Evolutionary conservation across 495 filamentous ascomycete genomes (phyloP).

Genomic region (Jackrogersella minutella): DNA sequence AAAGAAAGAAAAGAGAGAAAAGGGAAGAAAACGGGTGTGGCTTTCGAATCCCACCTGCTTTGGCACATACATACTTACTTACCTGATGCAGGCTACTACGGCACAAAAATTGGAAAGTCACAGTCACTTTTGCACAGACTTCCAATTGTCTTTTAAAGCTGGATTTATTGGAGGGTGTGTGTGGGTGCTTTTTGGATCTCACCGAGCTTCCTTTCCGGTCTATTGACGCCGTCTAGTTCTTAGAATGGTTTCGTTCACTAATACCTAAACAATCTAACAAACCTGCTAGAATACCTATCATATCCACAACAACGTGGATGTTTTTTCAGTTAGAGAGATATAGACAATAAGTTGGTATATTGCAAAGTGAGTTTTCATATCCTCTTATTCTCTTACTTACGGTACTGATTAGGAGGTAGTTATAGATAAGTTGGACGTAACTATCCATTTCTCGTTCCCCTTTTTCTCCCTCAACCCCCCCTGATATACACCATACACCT

Average conservation of each 20-base stretch:
- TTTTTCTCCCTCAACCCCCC: not conserved
- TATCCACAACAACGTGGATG: too few species aligned
- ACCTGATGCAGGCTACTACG: constrained; percentile 16
- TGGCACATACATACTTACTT: constrained; percentile 11
- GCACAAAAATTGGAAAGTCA: constrained; percentile 33
- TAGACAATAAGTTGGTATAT: not conserved
- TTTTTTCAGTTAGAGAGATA: not conserved
- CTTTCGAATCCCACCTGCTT: constrained; percentile 15
- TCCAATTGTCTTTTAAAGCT: not conserved
- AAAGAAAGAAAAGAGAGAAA: too few species aligned
- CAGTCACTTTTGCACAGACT: constrained; percentile 31
- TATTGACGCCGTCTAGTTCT: constrained; percentile 27
- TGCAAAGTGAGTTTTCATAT: not conserved
- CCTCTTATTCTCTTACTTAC: too few species aligned
- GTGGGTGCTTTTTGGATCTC: constrained; percentile 29
- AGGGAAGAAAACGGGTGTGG: not conserved
- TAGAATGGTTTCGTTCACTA: not conserved
- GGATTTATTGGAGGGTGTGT: constrained; percentile 24
- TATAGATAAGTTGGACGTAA: too few species aligned
- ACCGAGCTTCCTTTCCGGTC: constrained; percentile 41
- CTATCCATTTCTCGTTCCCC: not conserved
- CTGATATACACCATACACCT: not conserved
- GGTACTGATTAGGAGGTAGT: too few species aligned
- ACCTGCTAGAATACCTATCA: too few species aligned
- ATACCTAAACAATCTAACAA: too few species aligned